Evolutionary conservation across 2,329 filamentous ascomycete genomes (phyloP), one percentile per base, ranked within the genome.

Genomic region (Stachybotrys chartarum): DNA sequence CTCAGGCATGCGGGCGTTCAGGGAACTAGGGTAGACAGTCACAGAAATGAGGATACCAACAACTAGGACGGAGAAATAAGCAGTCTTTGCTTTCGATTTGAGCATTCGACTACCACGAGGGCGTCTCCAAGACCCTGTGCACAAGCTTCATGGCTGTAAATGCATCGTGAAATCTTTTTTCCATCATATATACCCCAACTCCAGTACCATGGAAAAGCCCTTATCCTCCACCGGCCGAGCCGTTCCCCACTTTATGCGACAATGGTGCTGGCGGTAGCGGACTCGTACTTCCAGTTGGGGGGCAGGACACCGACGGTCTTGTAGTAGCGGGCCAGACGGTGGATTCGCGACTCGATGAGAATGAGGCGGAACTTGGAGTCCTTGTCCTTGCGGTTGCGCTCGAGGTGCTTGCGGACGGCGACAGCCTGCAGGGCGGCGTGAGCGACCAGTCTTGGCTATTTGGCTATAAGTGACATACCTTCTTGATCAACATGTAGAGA

Each of bases 401-500:
- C 91, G 68, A 99, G 91, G 82, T 99, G 95, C 90, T 99, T 99
- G 83, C 94, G 93, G 82, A 99, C 94, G 75, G 92, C 88, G 70
- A 97, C 92, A 70, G 92, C 92, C 91, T 94, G 60, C 10, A 18
- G 7, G 8, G 5, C 17, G 11, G 10, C 4, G n/a, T 52, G 7
- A 52, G 32, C 18, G 6, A 10, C 17, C 24, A 7, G 49, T 5
- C 30, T 6, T 8, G 3, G 11, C 32, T 5, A 10, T 10, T 16
- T 49, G 24, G 45, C 35, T 4, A 14, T 30, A 50, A 54, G 45
- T 53, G 35, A 55, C 70, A 59, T 75, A 95, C 93, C 91, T 99
- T 99, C 90, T 97, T 97, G 90, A 97, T 97, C 78, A 97, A 84
- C 90, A 96, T 96, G 88, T 97, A 99, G 68, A 97, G 88, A 80